Conservation (phyloP, 2,329 filamentous ascomycete species). For the Plectosphaerella cucumerina region DNA sequence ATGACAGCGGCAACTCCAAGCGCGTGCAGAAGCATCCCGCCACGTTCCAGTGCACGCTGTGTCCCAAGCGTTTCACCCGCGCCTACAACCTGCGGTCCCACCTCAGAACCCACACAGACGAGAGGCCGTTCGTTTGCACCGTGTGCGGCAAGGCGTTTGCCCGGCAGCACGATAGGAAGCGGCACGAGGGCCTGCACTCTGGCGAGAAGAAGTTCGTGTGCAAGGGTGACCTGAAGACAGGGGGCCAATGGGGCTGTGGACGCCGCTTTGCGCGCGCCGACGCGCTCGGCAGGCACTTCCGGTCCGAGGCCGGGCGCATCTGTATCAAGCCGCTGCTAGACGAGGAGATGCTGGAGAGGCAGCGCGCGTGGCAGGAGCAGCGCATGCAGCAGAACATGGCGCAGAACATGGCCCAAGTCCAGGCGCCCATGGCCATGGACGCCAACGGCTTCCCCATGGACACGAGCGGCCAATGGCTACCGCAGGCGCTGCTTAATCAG, state of each 20-base stretch:
- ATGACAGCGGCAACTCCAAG: constrained; percentile 60
- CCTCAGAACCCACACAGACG: constrained; percentile 92
- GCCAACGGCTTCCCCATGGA: constrained; percentile 56
- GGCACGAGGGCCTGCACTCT: constrained; percentile 92
- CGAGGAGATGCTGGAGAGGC: constrained; percentile 82
- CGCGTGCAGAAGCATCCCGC: constrained; percentile 97
- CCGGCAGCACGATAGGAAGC: constrained; percentile 93
- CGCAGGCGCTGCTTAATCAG: constrained; percentile 81
- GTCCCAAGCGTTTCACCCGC: constrained; percentile 91
- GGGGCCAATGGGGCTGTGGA: constrained; percentile 87
- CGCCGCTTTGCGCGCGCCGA: constrained; percentile 92
- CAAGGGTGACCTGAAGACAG: constrained; percentile 80
- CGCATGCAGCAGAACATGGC: constrained; percentile 62
- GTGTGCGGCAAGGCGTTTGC: constrained; percentile 97
- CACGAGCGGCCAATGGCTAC: constrained; percentile 62
- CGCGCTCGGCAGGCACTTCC: constrained; percentile 89
- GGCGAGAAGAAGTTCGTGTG: constrained; percentile 99
- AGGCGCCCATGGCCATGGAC: constrained; percentile 53
- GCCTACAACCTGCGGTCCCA: constrained; percentile 97
- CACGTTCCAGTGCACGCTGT: constrained; percentile 91
- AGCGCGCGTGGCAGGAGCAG: constrained; percentile 71
- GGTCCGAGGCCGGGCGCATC: constrained; percentile 89
- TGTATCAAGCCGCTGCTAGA: constrained; percentile 97
- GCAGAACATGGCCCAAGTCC: constrained; percentile 54
- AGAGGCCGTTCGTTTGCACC: constrained; percentile 94